phyloP scores from a whole-genome alignment of 345 rosid species.

The Eucalyptus fibrosa region DNA sequence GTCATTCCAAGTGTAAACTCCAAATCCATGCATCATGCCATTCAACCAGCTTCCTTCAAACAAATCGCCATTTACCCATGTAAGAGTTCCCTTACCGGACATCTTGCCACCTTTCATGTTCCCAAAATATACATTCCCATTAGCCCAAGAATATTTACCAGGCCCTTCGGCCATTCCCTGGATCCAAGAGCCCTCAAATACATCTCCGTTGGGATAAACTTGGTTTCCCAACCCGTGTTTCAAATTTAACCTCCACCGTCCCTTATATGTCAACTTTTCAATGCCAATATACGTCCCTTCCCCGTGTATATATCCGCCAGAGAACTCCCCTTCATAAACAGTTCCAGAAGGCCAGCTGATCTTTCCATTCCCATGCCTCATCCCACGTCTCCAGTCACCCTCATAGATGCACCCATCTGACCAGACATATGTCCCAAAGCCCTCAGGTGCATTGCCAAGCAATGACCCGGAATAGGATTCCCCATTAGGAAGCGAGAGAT shows the following conservation, averaged over 20 bases:
- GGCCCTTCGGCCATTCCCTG: slow-evolving; percentile 85
- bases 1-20: slow-evolving; percentile 85
- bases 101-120: slow-evolving; percentile 94
- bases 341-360: slow-evolving; percentile 69
- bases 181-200: slow-evolving; percentile 92
- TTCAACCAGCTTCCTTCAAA: slow-evolving; percentile 94
- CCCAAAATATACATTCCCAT: slow-evolving; percentile 64
- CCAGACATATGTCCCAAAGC: slow-evolving; percentile 83
- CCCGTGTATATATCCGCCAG: slow-evolving; percentile 85
- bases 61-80: slow-evolving; percentile 74
- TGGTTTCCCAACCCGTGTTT: slow-evolving; percentile 93
- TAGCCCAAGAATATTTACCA: slow-evolving; percentile 89
- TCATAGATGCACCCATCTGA: slow-evolving; percentile 57
- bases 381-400: slow-evolving; percentile 92
- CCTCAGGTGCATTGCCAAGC: slow-evolving; percentile 71
- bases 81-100: slow-evolving; percentile 88
- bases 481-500: slow-evolving; percentile 47
- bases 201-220: slow-evolving; percentile 62
- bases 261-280: slow-evolving; percentile 48
- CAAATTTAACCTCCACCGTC: slow-evolving; percentile 85
- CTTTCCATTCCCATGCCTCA: slow-evolving; percentile 81
- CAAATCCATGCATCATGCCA: slow-evolving; percentile 93
- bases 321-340: slow-evolving; percentile 76
- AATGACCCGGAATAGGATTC: slow-evolving; percentile 73
- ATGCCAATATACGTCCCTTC: slow-evolving; percentile 49